A percentile compares a stretch with the other conserved stretches of the same genome.
Evolutionary conservation across 257 asterid species (phyloP).

Genomic region (Datura wrightii): DNA sequence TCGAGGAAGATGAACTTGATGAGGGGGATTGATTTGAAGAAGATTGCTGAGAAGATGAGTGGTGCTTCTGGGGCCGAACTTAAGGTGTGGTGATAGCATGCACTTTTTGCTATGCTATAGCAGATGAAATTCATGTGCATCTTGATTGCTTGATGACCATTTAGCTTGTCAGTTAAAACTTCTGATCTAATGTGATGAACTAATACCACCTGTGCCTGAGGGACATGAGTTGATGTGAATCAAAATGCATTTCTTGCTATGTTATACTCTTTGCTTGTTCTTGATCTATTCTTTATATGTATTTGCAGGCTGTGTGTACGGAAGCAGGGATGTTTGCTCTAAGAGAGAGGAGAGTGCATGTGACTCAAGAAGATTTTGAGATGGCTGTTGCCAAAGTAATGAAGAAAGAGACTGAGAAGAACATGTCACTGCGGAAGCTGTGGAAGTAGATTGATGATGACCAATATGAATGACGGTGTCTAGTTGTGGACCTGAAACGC

Average conservation of each 20-base stretch:
- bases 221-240: background rate
- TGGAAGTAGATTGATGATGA: slow-evolving; percentile 72
- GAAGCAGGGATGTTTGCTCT: slow-evolving; percentile 99
- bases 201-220: background rate
- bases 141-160: background rate
- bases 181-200: background rate
- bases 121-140: background rate
- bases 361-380: slow-evolving; percentile 96
- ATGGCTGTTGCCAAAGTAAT: slow-evolving; percentile 99
- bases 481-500: background rate
- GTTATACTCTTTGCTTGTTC: background rate
- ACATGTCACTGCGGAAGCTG: slow-evolving; percentile 90
- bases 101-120: background rate
- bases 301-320: slow-evolving; percentile 88
- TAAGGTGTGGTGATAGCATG: slow-evolving; percentile 36
- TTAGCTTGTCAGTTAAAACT: background rate
- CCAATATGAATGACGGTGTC: background rate
- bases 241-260: background rate
- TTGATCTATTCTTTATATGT: background rate
- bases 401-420: slow-evolving; percentile 96
- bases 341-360: slow-evolving; percentile 95
- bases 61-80: slow-evolving; percentile 97
- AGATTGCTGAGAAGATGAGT: slow-evolving; percentile 90
- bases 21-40: slow-evolving; percentile 91
- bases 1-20: slow-evolving; percentile 88